Evolutionary conservation across 768 basidiomycete genomes (phyloP).

Genomic region (Boletales sp.): DNA sequence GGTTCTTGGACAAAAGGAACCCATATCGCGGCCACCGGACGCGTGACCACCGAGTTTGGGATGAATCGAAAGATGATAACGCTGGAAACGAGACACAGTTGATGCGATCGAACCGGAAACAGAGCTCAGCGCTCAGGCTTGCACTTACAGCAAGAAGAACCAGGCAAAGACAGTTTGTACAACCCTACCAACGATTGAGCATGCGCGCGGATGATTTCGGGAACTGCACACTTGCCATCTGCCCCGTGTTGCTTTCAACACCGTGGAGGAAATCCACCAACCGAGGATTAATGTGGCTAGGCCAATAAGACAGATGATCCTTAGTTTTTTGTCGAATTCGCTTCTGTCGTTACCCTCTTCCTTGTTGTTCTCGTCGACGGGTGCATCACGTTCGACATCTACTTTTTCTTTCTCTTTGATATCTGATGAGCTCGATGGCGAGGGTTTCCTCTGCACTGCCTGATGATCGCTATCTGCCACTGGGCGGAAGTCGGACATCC

Average conservation of each 20-base stretch:
- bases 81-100: constrained; percentile 29
- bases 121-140: too few species aligned
- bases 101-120: neutral
- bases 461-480: constrained; percentile 1
- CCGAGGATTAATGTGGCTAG: constrained; percentile 64
- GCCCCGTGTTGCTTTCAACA: constrained; percentile 65
- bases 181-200: constrained; percentile 43
- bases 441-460: constrained; percentile 19
- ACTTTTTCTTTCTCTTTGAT: constrained; percentile 13
- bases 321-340: constrained; percentile 22
- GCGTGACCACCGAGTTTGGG: constrained; percentile 66
- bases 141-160: constrained; percentile 68
- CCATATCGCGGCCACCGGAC: constrained; percentile 75
- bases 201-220: neutral
- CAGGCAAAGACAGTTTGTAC: constrained; percentile 81
- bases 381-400: constrained; percentile 16
- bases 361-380: constrained; percentile 7
- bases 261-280: constrained; percentile 82
- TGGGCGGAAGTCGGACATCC: constrained; percentile 16
- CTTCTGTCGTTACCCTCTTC: constrained; percentile 1
- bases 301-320: constrained; percentile 46
- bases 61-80: constrained; percentile 85
- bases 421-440: constrained; percentile 11
- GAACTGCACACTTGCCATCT: constrained; percentile 52
- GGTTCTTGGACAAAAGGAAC: constrained; percentile 59